A percentile compares a stretch with the other conserved stretches of the same genome.
These are phyloP conservation scores for Arthrobotrys musiformis DNA, from an alignment of 2,329 filamentous ascomycete species.

Conservation along the genomic window DNA sequence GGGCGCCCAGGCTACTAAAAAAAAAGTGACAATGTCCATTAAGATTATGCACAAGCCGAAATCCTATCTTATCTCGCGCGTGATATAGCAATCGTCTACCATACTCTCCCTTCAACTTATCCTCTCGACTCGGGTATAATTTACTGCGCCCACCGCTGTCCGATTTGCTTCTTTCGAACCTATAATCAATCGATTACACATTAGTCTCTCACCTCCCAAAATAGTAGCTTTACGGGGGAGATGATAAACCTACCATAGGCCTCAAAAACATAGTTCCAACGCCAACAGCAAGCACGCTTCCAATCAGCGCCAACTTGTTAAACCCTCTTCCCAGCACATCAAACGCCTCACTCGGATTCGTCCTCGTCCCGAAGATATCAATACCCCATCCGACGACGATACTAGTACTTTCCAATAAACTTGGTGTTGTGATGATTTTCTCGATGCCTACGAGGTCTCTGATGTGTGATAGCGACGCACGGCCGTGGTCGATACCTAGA, in stretches of 20 bases:
- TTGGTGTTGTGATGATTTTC: slow-evolving; percentile 78
- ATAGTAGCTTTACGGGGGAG: no score
- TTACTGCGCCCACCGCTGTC: slow-evolving; percentile 60
- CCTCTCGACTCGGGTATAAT: neutral
- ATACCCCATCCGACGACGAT: slow-evolving; percentile 87
- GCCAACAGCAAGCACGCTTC: slow-evolving; percentile 82
- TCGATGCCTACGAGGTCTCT: slow-evolving; percentile 81
- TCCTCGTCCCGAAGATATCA: slow-evolving; percentile 86
- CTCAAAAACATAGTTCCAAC: slow-evolving; percentile 80
- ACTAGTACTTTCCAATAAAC: slow-evolving; percentile 89
- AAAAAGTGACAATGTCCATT: neutral
- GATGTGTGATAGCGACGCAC: slow-evolving; percentile 81
- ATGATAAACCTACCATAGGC: slow-evolving; percentile 77
- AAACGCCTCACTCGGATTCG: slow-evolving; percentile 88
- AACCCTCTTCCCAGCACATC: slow-evolving; percentile 94
- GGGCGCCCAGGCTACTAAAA: neutral
- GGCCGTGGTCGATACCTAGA: slow-evolving; percentile 81
- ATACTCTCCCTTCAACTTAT: neutral
- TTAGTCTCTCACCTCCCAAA: neutral
- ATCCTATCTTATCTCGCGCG: neutral
- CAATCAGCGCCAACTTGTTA: slow-evolving; percentile 84
- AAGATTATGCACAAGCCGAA: slow-evolving; percentile 15
- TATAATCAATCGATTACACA: slow-evolving; percentile 56
- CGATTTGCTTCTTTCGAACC: slow-evolving; percentile 67
- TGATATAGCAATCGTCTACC: neutral